phyloP scores from a whole-genome alignment of 164 flowering plant species.

The Cinnamomum chago region DNA sequence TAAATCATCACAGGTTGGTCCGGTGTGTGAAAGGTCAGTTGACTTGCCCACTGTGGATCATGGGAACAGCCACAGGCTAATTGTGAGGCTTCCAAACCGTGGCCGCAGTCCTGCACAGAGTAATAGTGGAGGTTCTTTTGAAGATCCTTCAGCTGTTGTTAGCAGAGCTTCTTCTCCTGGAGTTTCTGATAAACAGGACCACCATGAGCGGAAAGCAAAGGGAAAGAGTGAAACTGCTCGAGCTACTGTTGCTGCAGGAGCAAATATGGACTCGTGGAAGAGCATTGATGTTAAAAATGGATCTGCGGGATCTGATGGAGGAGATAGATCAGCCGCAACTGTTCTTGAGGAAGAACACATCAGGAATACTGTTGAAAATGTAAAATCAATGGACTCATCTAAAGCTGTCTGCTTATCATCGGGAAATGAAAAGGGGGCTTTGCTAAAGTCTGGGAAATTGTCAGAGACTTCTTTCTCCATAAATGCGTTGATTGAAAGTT shows the following conservation, averaged over 20 bases:
- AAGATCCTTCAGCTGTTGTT: slow-evolving; percentile 31
- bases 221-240: slow-evolving; percentile 43
- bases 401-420: slow-evolving; percentile 16
- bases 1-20: slow-evolving; percentile 43
- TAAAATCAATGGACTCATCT: slow-evolving; percentile 12
- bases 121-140: slow-evolving; percentile 39
- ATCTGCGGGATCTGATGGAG: slow-evolving; percentile 47
- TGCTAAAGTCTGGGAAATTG: slow-evolving; percentile 30
- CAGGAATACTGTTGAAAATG: slow-evolving; percentile 30
- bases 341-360: slow-evolving; percentile 34
- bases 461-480: slow-evolving; percentile 48
- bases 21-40: slow-evolving; percentile 34
- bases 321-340: slow-evolving; percentile 41
- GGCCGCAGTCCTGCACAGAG: slow-evolving; percentile 45
- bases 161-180: slow-evolving; percentile 54
- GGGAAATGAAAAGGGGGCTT: slow-evolving; percentile 20
- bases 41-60: slow-evolving; percentile 41
- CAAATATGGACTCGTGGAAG: slow-evolving; percentile 53
- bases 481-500: slow-evolving; percentile 58
- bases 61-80: slow-evolving; percentile 57
- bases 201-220: slow-evolving; percentile 36
- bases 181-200: slow-evolving; percentile 50
- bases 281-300: slow-evolving; percentile 57
- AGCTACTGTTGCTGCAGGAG: slow-evolving; percentile 29
- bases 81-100: slow-evolving; percentile 74